Base-by-base conservation (phyloP, 768 basidiomycete genomes). In the Boletus reticulatus region DNA sequence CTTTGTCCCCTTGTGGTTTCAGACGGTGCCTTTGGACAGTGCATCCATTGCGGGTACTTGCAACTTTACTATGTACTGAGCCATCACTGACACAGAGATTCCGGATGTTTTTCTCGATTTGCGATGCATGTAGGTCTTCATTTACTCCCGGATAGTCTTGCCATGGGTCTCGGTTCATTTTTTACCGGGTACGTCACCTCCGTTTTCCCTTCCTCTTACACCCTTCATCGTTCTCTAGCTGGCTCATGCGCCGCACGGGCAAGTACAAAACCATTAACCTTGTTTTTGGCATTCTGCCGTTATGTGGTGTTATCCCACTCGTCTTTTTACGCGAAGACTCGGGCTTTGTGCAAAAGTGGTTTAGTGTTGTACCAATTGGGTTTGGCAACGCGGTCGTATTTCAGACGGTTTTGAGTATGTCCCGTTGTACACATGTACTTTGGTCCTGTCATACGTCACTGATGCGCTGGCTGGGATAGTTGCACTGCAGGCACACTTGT, bases 1-100 rank as follows among this genome's bases (percentile, higher is more conserved):
- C 68, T 90, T 85, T 68, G 80, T 84, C 67, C 89, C 90, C 4
- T 80, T 87, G 67, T 92, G 88, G 87, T 92, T 91, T 67, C 87
- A 92, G 67, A 89, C 85, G 0, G 89, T 92, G 3, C 75, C 81
- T 66, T 64, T 89, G 38, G 81, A 85, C 14, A 85, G 76, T 43
- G 85, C 88, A 20, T 83, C 86, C 11, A 83, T 78, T 6, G 85
- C 86, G 1, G 85, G 85, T 84, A 57, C 10, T 46, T 13, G 19
- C 20, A 8, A 9, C 29, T 39, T 45, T 46, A 20, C 10, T 12
- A n/a, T n/a, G 4, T 4, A 10, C 4, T 20, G 27, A 20, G 14
- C 16, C 6, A 36, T 20, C 20, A 8, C 42, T 43, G 20, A 38
- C 11, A 37, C 14, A 14, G 3, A 13, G 19, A 11, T 17, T 9